Conservation (phyloP, 208 protist genomes). For the Leishmania amazonensis region DNA sequence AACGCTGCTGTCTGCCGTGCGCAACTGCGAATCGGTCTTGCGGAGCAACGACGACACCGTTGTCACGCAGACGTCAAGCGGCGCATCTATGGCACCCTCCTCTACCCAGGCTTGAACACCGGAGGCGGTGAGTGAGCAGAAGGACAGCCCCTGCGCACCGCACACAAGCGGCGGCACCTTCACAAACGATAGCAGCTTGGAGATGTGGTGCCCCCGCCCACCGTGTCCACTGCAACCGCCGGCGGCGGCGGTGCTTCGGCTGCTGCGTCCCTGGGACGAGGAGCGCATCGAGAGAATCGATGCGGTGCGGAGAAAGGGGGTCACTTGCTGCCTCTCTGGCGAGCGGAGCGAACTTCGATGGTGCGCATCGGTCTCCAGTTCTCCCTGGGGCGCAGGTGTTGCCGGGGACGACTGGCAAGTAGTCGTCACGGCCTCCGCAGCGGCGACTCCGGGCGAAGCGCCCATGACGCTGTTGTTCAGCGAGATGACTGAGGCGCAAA, state of each 20-base stretch:
- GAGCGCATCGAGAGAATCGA: constrained; percentile 12
- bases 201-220: not conserved
- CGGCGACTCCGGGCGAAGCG: not conserved
- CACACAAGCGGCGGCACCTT: not conserved
- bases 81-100: constrained; percentile 18
- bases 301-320: constrained; percentile 3
- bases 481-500: not conserved
- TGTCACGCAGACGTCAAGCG: constrained; percentile 12
- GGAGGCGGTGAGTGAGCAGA: not conserved
- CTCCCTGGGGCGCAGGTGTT: not conserved
- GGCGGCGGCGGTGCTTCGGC: not conserved
- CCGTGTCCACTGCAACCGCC: not conserved
- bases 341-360: constrained; percentile 3
- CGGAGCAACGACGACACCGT: not conserved
- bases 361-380: not conserved
- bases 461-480: not conserved
- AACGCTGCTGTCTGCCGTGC: constrained; percentile 20
- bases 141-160: constrained; percentile 1
- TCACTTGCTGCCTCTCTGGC: not conserved
- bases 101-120: constrained; percentile 14
- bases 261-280: constrained; percentile 2
- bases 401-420: not conserved
- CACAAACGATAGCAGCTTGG: not conserved
- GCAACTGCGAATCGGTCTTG: constrained; percentile 12
- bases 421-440: not conserved